Conservation (phyloP, 305 asterid genomes). For the Rubia peregrina region DNA sequence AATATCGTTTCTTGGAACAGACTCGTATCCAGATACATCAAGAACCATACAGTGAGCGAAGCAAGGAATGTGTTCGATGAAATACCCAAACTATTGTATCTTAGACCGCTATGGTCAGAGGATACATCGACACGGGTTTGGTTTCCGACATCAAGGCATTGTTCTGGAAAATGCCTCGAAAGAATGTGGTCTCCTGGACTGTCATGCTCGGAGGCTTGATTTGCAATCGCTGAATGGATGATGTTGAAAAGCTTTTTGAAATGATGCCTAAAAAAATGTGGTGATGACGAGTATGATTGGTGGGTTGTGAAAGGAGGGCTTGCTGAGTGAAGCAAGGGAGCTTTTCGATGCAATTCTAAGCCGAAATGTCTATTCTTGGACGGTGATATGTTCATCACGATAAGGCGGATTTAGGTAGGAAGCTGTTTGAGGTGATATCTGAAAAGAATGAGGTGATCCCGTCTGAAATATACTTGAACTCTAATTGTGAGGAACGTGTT, state of each 20-base stretch:
- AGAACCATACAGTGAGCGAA: neutral
- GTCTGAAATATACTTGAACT: no score
- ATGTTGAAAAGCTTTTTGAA: neutral
- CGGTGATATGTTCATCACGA: no score
- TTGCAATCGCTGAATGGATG: neutral
- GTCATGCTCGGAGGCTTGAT: neutral
- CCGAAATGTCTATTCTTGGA: neutral
- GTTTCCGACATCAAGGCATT: neutral
- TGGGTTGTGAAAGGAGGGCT: no score
- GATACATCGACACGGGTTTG: neutral
- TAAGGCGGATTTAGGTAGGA: no score
- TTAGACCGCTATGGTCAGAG: neutral
- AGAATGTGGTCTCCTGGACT: constrained; percentile 6
- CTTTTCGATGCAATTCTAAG: no score
- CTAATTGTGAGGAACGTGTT: no score
- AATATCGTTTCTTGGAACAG: no score
- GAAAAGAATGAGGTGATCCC: no score
- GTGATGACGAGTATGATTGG: no score
- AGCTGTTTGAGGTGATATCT: no score
- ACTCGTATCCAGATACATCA: neutral
- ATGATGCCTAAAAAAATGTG: neutral
- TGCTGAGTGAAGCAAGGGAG: no score
- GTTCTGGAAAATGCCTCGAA: neutral
- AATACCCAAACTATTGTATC: neutral
- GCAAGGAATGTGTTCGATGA: neutral